Evolutionary conservation across 768 basidiomycete species (phyloP).

Genomic region (Leccinellum rugosiceps): DNA sequence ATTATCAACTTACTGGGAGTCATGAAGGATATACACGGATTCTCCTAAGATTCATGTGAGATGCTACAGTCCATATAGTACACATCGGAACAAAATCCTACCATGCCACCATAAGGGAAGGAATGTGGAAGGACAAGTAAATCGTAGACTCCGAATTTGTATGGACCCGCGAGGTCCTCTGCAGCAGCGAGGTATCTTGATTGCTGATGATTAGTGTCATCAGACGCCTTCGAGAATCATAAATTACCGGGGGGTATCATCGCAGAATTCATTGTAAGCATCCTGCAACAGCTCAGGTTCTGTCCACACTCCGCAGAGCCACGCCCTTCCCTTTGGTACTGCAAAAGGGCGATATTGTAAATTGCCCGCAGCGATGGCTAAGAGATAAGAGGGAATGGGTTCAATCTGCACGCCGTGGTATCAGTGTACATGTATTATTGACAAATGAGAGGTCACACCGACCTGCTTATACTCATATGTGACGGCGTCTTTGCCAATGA

Average conservation of each 20-base stretch:
- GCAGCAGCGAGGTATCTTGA: slow-evolving; percentile 67
- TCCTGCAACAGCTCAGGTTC: slow-evolving; percentile 80
- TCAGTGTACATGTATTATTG: background rate
- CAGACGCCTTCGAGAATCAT: no score
- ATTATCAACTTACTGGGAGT: slow-evolving; percentile 64
- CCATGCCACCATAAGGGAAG: slow-evolving; percentile 94
- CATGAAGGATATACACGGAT: slow-evolving; percentile 82
- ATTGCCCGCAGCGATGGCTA: slow-evolving; percentile 88
- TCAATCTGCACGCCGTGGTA: slow-evolving; percentile 50
- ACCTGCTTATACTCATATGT: slow-evolving; percentile 80
- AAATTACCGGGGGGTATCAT: slow-evolving; percentile 71
- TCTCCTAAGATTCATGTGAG: slow-evolving; percentile 55
- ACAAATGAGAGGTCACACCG: slow-evolving; percentile 7
- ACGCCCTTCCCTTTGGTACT: slow-evolving; percentile 55
- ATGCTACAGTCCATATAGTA: background rate
- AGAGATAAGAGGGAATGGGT: slow-evolving; percentile 87
- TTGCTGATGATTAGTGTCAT: background rate
- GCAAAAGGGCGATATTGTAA: slow-evolving; percentile 69
- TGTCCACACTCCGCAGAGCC: slow-evolving; percentile 88
- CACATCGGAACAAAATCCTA: slow-evolving; percentile 17
- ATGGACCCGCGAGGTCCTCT: slow-evolving; percentile 71
- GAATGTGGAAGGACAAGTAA: slow-evolving; percentile 84
- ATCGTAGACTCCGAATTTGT: slow-evolving; percentile 87
- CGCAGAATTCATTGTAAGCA: slow-evolving; percentile 84
- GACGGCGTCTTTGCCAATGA: slow-evolving; percentile 69